These are phyloP conservation scores for Flaveria robusta DNA, from an alignment of 129 eudicot species.

Conservation along the genomic window DNA sequence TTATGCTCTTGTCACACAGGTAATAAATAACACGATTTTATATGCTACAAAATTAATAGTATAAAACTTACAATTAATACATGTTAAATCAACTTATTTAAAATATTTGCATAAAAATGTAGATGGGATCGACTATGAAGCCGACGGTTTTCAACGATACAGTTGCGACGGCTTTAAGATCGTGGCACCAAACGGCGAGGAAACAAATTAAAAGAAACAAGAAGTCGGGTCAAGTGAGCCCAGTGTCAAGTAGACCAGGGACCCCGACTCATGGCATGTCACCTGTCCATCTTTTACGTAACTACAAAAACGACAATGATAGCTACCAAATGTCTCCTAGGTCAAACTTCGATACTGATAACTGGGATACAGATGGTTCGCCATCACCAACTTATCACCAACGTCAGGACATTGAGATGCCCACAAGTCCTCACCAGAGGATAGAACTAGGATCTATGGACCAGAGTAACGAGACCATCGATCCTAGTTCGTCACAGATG, in stretches of 20 bases:
- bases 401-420: constrained; percentile 3
- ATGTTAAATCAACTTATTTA: neutral
- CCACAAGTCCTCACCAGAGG: constrained; percentile 11
- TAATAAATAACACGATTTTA: neutral
- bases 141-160: constrained; percentile 53
- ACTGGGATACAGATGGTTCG: constrained; percentile 41
- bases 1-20: constrained; percentile 84
- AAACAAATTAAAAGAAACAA: constrained; percentile 43
- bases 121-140: constrained; percentile 75
- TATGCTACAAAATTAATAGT: neutral
- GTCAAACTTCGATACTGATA: constrained; percentile 38
- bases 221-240: constrained; percentile 46
- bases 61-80: neutral
- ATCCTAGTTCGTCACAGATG: constrained; percentile 8
- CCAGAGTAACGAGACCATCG: constrained; percentile 21
- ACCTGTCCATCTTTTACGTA: constrained; percentile 48
- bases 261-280: constrained; percentile 57
- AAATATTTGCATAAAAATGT: neutral
- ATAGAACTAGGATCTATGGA: constrained; percentile 19
- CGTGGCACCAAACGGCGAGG: constrained; percentile 54
- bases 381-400: constrained; percentile 38
- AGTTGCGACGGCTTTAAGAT: constrained; percentile 54
- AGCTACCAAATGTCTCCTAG: constrained; percentile 46
- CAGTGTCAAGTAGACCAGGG: constrained; percentile 53
- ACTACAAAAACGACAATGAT: constrained; percentile 34